Conservation (phyloP, 192 early-diverging fungal species). For the Lobulomyces angularis region DNA sequence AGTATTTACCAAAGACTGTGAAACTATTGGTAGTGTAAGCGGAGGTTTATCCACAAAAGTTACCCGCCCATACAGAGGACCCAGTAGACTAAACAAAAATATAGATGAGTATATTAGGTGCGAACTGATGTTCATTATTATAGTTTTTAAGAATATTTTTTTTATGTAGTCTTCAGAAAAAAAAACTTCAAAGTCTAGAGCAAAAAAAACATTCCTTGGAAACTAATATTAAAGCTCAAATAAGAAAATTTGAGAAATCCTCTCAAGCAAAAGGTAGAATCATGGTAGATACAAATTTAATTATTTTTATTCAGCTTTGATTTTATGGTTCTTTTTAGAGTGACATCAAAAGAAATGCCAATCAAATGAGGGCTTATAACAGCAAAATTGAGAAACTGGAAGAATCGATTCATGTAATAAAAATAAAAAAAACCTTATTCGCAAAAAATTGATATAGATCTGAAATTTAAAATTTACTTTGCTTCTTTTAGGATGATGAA, state of each 20-base stretch:
- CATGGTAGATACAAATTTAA: too few species aligned
- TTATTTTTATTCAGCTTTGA: too few species aligned
- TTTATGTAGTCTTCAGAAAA: not conserved
- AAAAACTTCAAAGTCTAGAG: not conserved
- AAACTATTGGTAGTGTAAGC: slow-evolving; percentile 18
- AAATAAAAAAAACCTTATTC: not conserved
- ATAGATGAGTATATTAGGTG: slow-evolving; percentile 4
- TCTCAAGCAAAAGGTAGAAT: too few species aligned
- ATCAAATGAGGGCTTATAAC: too few species aligned
- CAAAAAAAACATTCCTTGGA: not conserved
- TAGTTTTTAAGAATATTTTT: not conserved
- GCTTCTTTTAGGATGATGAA: slow-evolving; percentile 8
- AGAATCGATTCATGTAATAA: not conserved
- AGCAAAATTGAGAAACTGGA: not conserved
- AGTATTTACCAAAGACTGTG: slow-evolving; percentile 25
- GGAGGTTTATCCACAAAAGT: slow-evolving; percentile 20
- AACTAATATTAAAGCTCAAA: not conserved
- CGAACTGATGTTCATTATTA: not conserved
- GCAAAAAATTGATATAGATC: slow-evolving; percentile 1
- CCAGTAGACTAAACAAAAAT: slow-evolving; percentile 18
- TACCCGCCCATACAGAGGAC: slow-evolving; percentile 7
- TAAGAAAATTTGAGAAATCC: not conserved
- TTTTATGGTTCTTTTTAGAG: too few species aligned
- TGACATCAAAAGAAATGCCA: too few species aligned
- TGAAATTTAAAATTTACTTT: too few species aligned